Conservation (phyloP, 192 early-diverging fungal species). For the Coemansia sp. region DNA sequence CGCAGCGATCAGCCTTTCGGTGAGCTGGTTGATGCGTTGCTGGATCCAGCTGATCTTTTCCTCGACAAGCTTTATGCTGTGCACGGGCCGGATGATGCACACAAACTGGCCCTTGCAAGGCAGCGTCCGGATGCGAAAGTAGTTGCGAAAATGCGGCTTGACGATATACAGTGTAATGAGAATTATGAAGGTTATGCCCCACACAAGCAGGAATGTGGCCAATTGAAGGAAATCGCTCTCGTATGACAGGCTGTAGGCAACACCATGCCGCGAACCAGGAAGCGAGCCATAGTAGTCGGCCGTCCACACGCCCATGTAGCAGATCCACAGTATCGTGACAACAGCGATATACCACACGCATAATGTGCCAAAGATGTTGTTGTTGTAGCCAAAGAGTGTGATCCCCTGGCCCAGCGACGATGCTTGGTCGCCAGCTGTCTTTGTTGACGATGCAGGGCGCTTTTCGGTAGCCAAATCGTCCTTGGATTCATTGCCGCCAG, state of each 20-base stretch:
- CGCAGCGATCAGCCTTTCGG: slow-evolving; percentile 27
- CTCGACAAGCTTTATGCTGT: slow-evolving; percentile 57
- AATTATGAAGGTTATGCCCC: slow-evolving; percentile 52
- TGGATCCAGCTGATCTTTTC: slow-evolving; percentile 40
- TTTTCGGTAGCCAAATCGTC: slow-evolving; percentile 7
- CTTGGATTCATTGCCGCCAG: background rate
- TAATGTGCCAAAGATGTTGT: slow-evolving; percentile 45
- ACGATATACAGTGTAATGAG: slow-evolving; percentile 47
- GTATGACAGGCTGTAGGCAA: slow-evolving; percentile 59
- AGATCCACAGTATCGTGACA: slow-evolving; percentile 48
- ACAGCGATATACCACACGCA: slow-evolving; percentile 34
- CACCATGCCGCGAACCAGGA: slow-evolving; percentile 38
- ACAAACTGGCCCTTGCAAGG: slow-evolving; percentile 49
- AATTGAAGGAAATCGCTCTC: slow-evolving; percentile 54
- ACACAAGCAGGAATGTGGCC: slow-evolving; percentile 53
- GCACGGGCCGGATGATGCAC: slow-evolving; percentile 56
- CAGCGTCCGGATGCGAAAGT: slow-evolving; percentile 63
- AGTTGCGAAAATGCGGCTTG: slow-evolving; percentile 61
- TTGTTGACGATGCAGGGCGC: background rate
- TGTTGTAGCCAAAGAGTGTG: slow-evolving; percentile 38
- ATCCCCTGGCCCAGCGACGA: slow-evolving; percentile 8
- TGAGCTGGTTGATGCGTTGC: slow-evolving; percentile 41
- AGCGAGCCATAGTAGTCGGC: slow-evolving; percentile 61
- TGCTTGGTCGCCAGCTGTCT: background rate
- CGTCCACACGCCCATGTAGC: slow-evolving; percentile 52